Evolutionary conservation across 148 eudicot species (phyloP).

Genomic region (Mesembryanthemum crystallinum): DNA sequence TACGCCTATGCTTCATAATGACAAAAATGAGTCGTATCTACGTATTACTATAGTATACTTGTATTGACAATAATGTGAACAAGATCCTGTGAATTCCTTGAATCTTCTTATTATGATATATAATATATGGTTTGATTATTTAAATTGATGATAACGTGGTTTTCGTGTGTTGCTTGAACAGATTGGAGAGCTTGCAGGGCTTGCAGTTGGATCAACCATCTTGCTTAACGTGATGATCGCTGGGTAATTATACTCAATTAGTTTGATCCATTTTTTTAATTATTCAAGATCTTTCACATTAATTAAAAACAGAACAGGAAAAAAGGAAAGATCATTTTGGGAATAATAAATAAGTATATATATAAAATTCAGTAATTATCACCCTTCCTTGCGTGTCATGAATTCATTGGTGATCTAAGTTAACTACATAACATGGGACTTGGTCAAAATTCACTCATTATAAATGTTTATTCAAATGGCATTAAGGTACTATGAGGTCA

Average conservation of each 20-base stretch:
- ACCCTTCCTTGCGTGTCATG: neutral
- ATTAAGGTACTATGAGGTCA: no score
- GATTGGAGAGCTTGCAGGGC: conserved; percentile 60
- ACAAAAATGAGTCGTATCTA: neutral
- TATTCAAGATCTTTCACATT: no score
- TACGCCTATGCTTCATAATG: neutral
- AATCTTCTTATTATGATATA: no score
- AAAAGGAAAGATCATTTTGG: no score
- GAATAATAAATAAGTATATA: no score
- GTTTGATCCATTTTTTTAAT: neutral
- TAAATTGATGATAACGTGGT: neutral
- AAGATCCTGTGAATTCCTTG: no score
- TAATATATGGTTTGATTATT: neutral
- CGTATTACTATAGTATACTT: neutral
- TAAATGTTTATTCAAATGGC: no score
- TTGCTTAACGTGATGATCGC: conserved; percentile 56
- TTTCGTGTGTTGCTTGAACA: conserved; percentile 32
- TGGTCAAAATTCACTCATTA: neutral
- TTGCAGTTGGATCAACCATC: conserved; percentile 59
- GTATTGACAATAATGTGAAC: conserved; percentile 3
- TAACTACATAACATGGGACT: conserved; percentile 1
- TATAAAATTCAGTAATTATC: no score
- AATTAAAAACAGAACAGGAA: no score
- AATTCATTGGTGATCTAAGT: conserved; percentile 7
- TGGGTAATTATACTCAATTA: conserved; percentile 38